Evolutionary conservation across 116 monocot genomes (phyloP), one percentile per base, ranked within the genome.

Genomic region (Papilionanthe hybrid): DNA sequence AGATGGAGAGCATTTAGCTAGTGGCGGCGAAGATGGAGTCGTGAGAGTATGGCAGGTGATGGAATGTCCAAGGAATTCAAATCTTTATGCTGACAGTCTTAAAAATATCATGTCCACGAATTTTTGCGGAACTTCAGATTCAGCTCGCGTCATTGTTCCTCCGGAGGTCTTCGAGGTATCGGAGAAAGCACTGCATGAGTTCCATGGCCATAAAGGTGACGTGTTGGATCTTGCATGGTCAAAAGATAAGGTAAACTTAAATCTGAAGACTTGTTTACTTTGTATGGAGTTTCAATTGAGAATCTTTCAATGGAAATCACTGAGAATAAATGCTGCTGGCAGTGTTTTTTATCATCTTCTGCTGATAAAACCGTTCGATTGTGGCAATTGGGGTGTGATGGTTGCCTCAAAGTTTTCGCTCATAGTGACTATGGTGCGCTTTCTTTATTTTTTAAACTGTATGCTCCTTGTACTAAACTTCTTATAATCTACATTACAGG

Each of bases 21-120:
- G 79, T 32, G 96, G 92, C 4, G 94, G 96, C 1, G 89, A 93
- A 86, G 93, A 93, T 82, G 89, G 92, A 37, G 81, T 94, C 75
- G 87, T 96, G 75, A 80, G 91, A 71, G 92, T 96, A 1, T 96
- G 96, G 96, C 53, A 49, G 75, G 87, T 92, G 25, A 82, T 48
- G 58, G 81, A 89, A 78, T 79, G 81, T 18, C 83, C 84, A 42
- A 80, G 84, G 55, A 83, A 53, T 47, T 75, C 79, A 55, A 89
- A 89, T 41, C 74, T 88, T 8, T 53, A 68, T 82, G 83, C 23
- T 45, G 49, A 81, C 11, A 82, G 78, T 13, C 87, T 92, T 71
- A 88, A 92, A 67, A 88, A 83, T 76, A 55, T 20, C 9, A 73
- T 77, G 77, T 19, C 65, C 13, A 78, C 60, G 5, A 47, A 9